Evolutionary conservation across 1,284 basidiomycete genomes (phyloP), one percentile per base, ranked within the genome.

Genomic region (Pholiota adiposa): DNA sequence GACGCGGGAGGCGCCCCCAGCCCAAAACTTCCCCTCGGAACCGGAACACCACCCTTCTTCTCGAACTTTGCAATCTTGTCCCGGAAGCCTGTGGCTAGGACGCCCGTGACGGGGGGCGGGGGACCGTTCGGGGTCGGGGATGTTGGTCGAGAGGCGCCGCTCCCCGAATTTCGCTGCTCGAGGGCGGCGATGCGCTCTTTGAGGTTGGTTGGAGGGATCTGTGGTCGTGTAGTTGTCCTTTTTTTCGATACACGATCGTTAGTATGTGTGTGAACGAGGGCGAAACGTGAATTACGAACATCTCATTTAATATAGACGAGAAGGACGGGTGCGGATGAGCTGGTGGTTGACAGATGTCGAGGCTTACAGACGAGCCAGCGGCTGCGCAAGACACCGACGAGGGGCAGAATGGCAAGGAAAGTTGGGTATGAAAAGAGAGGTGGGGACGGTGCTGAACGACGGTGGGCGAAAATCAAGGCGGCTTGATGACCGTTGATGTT

Each of bases 11-110:
- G 86, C 5, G 83, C 83, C n/a, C 87, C 87, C 64, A 90, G 75
- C 12, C 83, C 89, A 71, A 92, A 91, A 61, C 87, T 85, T 5
- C 87, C 86, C 52, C 88, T 79, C n/a, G 90, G 90, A 43, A 85
- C 83, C 19, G 90, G 89, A 0, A 88, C 78, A 18, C 85, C 88
- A 50, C 90, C 90, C 69, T 90, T 88, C 73, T 80, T 79, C 75
- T 92, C 90, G 61, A 92, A 92, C 65, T 82, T 85, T 33, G 90
- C 89, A 64, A 92, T 92, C 75, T 84, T 90, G 71, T 88, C 89
- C 23, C 82, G 83, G 11, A 92, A 74, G 29, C 77, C 80, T 54
- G 71, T 51, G 49, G 66, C 62, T 40, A 66, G 57, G 33, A 67
- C 64, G 21, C 72, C 53, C 9, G 70, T 65, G 33, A 75, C 72